Percentiles rank a stretch among this genome's conserved stretches.
Evolutionary conservation across 192 early-diverging fungal genomes (phyloP).

Genomic region (Backusella parvicylindrica): DNA sequence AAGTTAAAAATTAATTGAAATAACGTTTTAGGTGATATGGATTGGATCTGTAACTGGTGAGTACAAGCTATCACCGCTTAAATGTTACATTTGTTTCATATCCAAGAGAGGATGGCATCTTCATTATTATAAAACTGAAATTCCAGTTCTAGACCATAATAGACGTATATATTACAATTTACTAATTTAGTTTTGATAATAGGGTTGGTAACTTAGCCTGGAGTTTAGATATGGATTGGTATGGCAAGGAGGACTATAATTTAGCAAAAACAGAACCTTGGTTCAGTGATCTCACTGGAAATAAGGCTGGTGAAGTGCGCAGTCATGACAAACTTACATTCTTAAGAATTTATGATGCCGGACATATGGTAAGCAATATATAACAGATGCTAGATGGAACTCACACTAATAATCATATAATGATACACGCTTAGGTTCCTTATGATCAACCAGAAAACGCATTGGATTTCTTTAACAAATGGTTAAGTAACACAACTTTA

Average conservation of each 20-base stretch:
- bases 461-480: conserved; percentile 82
- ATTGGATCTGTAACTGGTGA: conserved; percentile 37
- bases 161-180: neutral
- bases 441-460: conserved; percentile 83
- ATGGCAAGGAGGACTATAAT: conserved; percentile 66
- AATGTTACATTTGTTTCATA: neutral
- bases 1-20: neutral
- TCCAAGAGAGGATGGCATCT: neutral
- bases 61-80: neutral
- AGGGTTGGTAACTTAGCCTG: conserved; percentile 86
- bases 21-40: conserved; percentile 23
- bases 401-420: neutral
- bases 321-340: conserved; percentile 70
- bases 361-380: conserved; percentile 62
- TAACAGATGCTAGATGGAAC: neutral
- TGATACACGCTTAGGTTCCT: conserved; percentile 46
- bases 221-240: conserved; percentile 84
- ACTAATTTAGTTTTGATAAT: neutral
- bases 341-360: conserved; percentile 79
- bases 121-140: neutral
- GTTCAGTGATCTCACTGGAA: conserved; percentile 45
- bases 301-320: conserved; percentile 65
- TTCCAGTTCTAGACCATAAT: neutral
- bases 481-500: conserved; percentile 43
- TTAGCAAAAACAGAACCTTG: conserved; percentile 63